Evolutionary conservation across 1,284 basidiomycete genomes (phyloP).

Genomic region (Cryptococcus sp.): DNA sequence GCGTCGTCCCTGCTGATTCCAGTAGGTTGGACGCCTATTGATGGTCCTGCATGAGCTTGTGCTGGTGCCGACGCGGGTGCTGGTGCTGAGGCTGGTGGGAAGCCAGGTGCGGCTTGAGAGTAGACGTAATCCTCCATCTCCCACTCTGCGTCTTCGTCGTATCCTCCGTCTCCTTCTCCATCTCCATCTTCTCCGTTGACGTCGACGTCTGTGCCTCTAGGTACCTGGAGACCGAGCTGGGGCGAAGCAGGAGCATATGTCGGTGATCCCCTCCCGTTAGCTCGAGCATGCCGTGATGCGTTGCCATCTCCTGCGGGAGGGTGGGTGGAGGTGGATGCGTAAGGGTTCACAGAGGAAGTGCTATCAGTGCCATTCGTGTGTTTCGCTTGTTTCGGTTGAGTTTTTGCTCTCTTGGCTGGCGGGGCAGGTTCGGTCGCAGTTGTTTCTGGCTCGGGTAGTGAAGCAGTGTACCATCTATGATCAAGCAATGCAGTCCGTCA

Average conservation of each 20-base stretch:
- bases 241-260: conserved; percentile 24
- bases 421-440: no score
- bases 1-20: conserved; percentile 32
- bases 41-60: conserved; percentile 6
- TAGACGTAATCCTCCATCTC: conserved; percentile 24
- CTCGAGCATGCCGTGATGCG: neutral
- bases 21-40: conserved; percentile 16
- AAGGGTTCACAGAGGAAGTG: conserved; percentile 4
- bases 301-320: neutral
- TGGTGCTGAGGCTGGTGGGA: neutral
- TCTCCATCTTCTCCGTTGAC: conserved; percentile 18
- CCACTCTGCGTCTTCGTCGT: conserved; percentile 21
- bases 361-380: neutral
- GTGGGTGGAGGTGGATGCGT: neutral
- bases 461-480: conserved; percentile 23
- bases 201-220: conserved; percentile 11
- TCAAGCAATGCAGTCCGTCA: neutral
- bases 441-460: conserved; percentile 5
- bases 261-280: conserved; percentile 16
- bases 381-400: conserved; percentile 1
- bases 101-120: neutral
- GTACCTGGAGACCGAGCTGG: no score
- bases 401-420: neutral
- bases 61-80: neutral
- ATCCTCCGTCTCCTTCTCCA: conserved; percentile 22